Conservation (phyloP, 2,329 filamentous ascomycete species). For the Peltaster fructicola region DNA sequence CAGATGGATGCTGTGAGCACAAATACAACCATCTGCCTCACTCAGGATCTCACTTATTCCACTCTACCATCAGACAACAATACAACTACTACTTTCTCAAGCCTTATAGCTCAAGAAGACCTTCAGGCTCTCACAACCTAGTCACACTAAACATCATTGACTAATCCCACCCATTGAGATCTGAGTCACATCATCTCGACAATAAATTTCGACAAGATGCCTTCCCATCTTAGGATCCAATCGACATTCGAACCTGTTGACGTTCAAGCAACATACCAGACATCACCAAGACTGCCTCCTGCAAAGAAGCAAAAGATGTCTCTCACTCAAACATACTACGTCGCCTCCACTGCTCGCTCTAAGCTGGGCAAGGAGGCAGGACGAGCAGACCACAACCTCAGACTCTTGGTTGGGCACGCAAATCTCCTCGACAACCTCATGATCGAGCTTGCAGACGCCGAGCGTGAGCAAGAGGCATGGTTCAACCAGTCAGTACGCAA, state of each 20-base stretch:
- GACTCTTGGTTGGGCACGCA: slow-evolving; percentile 89
- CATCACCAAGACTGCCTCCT: slow-evolving; percentile 24
- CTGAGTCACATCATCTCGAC: too few relatives aligned
- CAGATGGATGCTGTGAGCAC: too few relatives aligned
- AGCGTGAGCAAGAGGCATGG: slow-evolving; percentile 90
- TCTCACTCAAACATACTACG: slow-evolving; percentile 95
- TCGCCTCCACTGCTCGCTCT: slow-evolving; percentile 85
- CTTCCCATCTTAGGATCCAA: slow-evolving; percentile 32
- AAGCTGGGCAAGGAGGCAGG: slow-evolving; percentile 91
- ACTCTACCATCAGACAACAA: too few relatives aligned
- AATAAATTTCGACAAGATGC: slow-evolving; percentile 21
- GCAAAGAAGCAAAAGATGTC: slow-evolving; percentile 72
- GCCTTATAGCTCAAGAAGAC: too few relatives aligned
- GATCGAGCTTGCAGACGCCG: slow-evolving; percentile 78
- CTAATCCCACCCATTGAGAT: too few relatives aligned
- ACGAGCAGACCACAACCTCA: slow-evolving; percentile 82
- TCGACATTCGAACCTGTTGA: slow-evolving; percentile 27
- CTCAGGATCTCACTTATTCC: too few relatives aligned
- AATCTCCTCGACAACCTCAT: slow-evolving; percentile 95
- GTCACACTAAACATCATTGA: too few relatives aligned
- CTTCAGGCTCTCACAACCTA: too few relatives aligned
- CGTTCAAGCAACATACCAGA: slow-evolving; percentile 25
- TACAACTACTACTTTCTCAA: too few relatives aligned
- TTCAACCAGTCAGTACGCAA: slow-evolving; percentile 90
- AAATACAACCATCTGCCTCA: too few relatives aligned